Percentiles rank a stretch among this genome's conserved stretches.
Conservation (phyloP, 176 grass and related monocot species). For the Panicum miliaceum region DNA sequence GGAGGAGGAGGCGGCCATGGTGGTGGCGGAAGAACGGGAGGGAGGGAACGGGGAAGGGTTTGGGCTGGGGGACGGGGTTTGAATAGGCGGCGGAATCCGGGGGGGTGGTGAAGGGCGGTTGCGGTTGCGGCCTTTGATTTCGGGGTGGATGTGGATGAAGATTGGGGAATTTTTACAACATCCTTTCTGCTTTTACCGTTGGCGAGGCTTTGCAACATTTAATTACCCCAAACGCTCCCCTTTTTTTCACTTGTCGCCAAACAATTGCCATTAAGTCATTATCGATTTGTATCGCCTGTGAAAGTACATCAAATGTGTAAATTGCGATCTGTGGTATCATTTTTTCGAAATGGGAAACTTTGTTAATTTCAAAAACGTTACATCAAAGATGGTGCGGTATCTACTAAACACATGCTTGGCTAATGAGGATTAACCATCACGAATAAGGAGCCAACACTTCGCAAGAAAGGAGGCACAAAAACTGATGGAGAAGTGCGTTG, state of each 20-base stretch:
- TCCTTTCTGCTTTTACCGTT: background rate
- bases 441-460: background rate
- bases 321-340: no score
- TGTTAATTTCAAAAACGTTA: no score
- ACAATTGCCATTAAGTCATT: no score
- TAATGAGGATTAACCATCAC: background rate
- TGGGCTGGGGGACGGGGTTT: constrained; percentile 12
- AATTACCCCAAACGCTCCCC: background rate
- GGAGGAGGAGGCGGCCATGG: constrained; percentile 36
- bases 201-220: background rate
- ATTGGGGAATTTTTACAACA: constrained; percentile 19
- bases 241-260: background rate
- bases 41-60: constrained; percentile 1
- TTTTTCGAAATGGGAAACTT: no score
- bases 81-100: constrained; percentile 13
- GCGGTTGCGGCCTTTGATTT: background rate
- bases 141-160: background rate
- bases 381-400: no score
- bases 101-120: background rate
- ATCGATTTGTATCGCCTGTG: no score
- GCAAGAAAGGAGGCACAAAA: background rate
- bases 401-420: background rate
- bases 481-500: background rate
- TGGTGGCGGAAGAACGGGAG: background rate
- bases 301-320: no score